Conservation (phyloP, 768 basidiomycete genomes). For the Calocybe gangraenosa region DNA sequence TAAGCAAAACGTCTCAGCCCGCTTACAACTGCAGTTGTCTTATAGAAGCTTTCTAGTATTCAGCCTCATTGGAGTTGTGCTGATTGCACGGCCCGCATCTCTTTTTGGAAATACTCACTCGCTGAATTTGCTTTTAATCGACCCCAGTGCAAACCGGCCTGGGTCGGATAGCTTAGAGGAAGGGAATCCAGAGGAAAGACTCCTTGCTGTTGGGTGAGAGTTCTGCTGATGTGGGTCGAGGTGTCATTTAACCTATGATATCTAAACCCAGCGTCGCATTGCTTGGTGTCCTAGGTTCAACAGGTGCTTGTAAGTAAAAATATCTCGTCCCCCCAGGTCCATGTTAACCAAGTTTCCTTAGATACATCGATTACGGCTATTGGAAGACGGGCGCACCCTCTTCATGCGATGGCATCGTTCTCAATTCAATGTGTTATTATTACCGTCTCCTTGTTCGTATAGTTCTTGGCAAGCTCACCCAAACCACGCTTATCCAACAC, state of each 20-base stretch:
- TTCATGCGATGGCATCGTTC: conserved; percentile 71
- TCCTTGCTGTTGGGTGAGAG: conserved; percentile 25
- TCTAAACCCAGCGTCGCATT: conserved; percentile 7
- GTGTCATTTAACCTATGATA: background rate
- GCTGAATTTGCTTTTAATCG: background rate
- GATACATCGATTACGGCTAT: conserved; percentile 45
- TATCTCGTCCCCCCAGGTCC: background rate
- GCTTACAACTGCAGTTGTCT: background rate
- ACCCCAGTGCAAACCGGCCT: conserved; percentile 13
- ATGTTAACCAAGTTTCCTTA: background rate
- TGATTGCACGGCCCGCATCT: conserved; percentile 76
- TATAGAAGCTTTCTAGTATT: conserved; percentile 32
- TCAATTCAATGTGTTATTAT: conserved; percentile 49
- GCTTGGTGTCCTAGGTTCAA: conserved; percentile 59
- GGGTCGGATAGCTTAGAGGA: conserved; percentile 23
- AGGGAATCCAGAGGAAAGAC: conserved; percentile 33
- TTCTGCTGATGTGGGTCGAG: background rate
- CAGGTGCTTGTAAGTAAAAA: conserved; percentile 65
- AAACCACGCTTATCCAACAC: background rate
- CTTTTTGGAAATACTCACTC: conserved; percentile 50
- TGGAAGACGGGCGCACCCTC: conserved; percentile 68
- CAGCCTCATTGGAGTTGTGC: conserved; percentile 71
- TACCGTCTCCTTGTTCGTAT: conserved; percentile 29
- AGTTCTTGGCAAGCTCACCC: background rate
- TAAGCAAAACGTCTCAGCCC: conserved; percentile 18